A percentile compares a stretch with the other conserved stretches of the same genome.
phyloP scores from a whole-genome alignment of 164 flowering plant genomes.

The Vitis rotundifolia region DNA sequence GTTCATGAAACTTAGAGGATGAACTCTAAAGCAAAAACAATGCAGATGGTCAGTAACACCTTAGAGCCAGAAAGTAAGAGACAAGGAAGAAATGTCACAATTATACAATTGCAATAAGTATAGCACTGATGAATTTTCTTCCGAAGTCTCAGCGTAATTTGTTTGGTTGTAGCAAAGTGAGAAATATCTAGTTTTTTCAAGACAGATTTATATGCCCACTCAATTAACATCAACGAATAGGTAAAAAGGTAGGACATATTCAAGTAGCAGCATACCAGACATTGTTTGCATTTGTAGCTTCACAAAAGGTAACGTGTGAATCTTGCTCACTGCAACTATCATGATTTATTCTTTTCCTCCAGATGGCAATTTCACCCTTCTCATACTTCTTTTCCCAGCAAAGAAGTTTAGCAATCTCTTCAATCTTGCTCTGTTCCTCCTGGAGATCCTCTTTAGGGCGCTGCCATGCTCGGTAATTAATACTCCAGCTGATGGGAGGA shows the following conservation, averaged over 20 bases:
- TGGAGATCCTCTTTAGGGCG: conserved; percentile 49
- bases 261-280: conserved; percentile 35
- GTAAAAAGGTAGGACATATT: no score
- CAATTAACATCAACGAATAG: background rate
- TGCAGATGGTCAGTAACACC: no score
- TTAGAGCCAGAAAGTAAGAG: no score
- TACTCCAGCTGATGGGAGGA: conserved; percentile 50
- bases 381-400: conserved; percentile 60
- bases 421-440: conserved; percentile 49
- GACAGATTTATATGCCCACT: background rate
- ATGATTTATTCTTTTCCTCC: conserved; percentile 39
- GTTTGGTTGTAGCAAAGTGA: background rate
- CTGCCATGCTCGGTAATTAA: conserved; percentile 42
- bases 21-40: background rate
- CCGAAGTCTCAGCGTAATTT: background rate
- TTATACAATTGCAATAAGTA: background rate
- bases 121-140: background rate
- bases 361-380: conserved; percentile 51
- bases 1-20: background rate
- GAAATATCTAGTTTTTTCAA: background rate
- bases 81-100: background rate
- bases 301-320: conserved; percentile 24
- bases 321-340: conserved; percentile 23
- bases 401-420: conserved; percentile 44
- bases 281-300: conserved; percentile 30